phyloP scores from a whole-genome alignment of 1,284 basidiomycete species.

The Melampsora larici-populina region DNA sequence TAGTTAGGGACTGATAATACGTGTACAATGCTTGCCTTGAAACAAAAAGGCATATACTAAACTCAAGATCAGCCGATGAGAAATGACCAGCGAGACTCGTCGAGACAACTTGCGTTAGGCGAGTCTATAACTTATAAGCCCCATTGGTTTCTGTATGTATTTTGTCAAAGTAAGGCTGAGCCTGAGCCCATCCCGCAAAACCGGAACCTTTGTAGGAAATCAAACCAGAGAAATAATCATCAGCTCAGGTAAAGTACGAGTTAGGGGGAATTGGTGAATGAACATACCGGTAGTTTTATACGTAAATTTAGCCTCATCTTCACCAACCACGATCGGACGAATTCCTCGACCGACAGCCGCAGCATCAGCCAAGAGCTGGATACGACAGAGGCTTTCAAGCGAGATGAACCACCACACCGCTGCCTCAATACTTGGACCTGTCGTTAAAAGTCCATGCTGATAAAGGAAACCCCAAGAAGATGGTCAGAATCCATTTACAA shows the following conservation, averaged over 20 bases:
- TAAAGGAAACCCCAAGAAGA: not conserved
- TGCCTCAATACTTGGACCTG: slow-evolving; percentile 49
- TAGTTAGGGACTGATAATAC: too few relatives aligned
- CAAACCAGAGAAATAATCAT: not conserved
- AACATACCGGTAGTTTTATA: slow-evolving; percentile 30
- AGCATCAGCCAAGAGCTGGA: slow-evolving; percentile 49
- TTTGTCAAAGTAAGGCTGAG: slow-evolving; percentile 50
- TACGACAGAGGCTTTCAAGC: slow-evolving; percentile 49
- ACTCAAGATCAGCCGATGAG: too few relatives aligned
- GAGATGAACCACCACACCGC: slow-evolving; percentile 47
- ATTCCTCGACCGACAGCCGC: slow-evolving; percentile 48
- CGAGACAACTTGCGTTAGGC: too few relatives aligned
- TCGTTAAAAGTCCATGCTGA: slow-evolving; percentile 51
- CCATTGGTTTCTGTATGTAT: slow-evolving; percentile 48
- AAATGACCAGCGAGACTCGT: too few relatives aligned
- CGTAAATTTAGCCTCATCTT: slow-evolving; percentile 50
- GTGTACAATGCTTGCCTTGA: too few relatives aligned
- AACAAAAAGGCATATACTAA: too few relatives aligned
- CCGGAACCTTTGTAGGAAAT: slow-evolving; percentile 46
- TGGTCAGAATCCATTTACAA: not conserved
- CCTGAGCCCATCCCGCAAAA: slow-evolving; percentile 48
- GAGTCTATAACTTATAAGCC: slow-evolving; percentile 41
- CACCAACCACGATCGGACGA: slow-evolving; percentile 44
- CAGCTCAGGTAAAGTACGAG: not conserved
- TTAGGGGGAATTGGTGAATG: not conserved